phyloP scores from a whole-genome alignment of 306 rosid genomes.

The Prunus dulcis region DNA sequence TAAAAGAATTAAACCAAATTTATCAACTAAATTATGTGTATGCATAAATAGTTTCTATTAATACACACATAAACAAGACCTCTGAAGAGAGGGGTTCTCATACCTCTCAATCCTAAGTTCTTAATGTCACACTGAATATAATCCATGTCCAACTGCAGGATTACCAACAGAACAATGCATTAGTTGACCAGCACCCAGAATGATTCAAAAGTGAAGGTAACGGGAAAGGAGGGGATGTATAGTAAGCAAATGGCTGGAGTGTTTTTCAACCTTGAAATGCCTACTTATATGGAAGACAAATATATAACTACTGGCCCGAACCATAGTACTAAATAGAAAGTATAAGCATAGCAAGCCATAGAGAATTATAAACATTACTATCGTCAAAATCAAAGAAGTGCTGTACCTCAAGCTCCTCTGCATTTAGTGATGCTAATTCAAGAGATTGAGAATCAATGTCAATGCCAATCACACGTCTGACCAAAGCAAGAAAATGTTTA shows the following conservation, averaged over 20 bases:
- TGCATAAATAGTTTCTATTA: background rate
- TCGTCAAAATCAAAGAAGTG: slow-evolving; percentile 19
- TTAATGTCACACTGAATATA: slow-evolving; percentile 61
- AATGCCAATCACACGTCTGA: slow-evolving; percentile 84
- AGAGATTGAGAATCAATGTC: slow-evolving; percentile 91
- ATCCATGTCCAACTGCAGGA: slow-evolving; percentile 78
- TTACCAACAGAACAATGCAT: slow-evolving; percentile 29
- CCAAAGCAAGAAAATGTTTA: slow-evolving; percentile 37
- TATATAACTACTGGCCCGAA: background rate
- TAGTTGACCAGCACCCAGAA: slow-evolving; percentile 21
- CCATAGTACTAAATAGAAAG: background rate
- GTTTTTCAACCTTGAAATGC: background rate
- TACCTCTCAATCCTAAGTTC: slow-evolving; percentile 78
- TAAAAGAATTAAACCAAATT: background rate
- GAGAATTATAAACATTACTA: slow-evolving; percentile 16
- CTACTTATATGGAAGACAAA: background rate
- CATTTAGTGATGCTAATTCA: slow-evolving; percentile 72
- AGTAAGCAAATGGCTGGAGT: background rate
- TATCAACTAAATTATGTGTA: background rate
- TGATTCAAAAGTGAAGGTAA: background rate
- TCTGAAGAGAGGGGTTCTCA: slow-evolving; percentile 2
- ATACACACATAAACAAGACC: background rate
- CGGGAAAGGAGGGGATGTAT: no score
- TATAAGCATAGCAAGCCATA: slow-evolving; percentile 10
- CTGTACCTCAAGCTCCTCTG: slow-evolving; percentile 83